Base-by-base conservation (phyloP, 1,284 basidiomycete species). In the Ceratobasidium sp. region DNA sequence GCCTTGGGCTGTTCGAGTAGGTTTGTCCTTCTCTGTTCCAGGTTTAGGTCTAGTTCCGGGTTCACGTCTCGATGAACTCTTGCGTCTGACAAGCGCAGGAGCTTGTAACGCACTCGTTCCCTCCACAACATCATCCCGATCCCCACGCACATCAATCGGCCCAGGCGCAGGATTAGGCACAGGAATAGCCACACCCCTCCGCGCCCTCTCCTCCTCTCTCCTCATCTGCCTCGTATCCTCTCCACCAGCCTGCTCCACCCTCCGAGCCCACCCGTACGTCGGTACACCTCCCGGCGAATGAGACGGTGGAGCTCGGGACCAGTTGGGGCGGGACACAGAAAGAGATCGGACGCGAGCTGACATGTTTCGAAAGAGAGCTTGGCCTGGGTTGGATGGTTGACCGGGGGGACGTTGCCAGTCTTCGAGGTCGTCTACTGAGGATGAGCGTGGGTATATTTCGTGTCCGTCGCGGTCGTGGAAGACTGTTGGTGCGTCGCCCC, bases 401-500 rank as follows among this genome's bases (percentile, higher is more conserved):
- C 33, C 33, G 33, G 33, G 33, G 26, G 9, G 49, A 15, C 63
- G 73, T 44, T 76, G 73, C 73, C 73, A 76, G 49, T 76, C 73
- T 33, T 76, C 73, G 33, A 76, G 63, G 20, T 55, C 51, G 23
- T 73, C 56, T 10, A 42, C 23, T 33, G 49, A 69, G 15, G 61
- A 33, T 9, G 73, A 40, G 28, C 73, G 61, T 9, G 69, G 28
- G 55, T 39, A 18, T 10, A 76, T 56, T 66, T 67, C 61, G 20
- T 46, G 46, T 7, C 73, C 73, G 23, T 76, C 9, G 23, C 73
- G 61, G 63, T 76, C 73, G 28, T 66, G 60, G 13, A 66, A 49
- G 28, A 76, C 64, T 10, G 73, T 76, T 58, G 73, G 61, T 58
- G 73, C 73, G n/a, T 55, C 73, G 18, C 73, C 73, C 73, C 73